Conservation (phyloP, 2,329 filamentous ascomycete species). For the Fusarium sulawesiense region DNA sequence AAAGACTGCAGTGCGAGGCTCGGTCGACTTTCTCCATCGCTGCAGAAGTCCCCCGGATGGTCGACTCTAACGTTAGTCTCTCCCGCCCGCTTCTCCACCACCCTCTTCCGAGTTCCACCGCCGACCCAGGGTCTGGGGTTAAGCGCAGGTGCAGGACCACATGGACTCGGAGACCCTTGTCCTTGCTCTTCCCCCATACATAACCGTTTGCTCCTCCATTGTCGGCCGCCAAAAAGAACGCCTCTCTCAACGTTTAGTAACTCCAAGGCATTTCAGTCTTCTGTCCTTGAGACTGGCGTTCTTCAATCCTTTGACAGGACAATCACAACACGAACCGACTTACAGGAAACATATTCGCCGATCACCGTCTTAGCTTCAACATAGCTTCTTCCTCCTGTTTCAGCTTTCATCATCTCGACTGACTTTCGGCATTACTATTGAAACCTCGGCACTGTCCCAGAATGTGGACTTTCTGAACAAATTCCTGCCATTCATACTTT, state of each 20-base stretch:
- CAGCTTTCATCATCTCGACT: constrained; percentile 32
- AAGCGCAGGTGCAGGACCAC: constrained; percentile 23
- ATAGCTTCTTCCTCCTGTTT: constrained; percentile 1
- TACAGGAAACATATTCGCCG: not conserved
- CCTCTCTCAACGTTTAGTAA: constrained; percentile 31
- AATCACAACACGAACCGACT: not conserved
- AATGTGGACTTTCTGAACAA: constrained; percentile 40
- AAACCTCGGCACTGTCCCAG: constrained; percentile 24
- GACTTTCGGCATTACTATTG: constrained; percentile 27
- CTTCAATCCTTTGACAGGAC: constrained; percentile 3
- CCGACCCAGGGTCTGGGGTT: constrained; percentile 42
- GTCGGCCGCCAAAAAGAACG: constrained; percentile 23
- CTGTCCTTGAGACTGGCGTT: constrained; percentile 19
- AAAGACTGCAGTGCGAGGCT: constrained; percentile 15
- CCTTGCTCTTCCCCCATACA: constrained; percentile 43
- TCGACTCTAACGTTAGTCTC: constrained; percentile 27
- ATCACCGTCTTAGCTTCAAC: constrained; percentile 2
- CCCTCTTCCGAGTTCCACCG: constrained; percentile 43
- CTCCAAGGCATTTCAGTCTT: constrained; percentile 14
- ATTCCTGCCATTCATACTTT: constrained; percentile 15
- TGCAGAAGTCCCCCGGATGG: constrained; percentile 43
- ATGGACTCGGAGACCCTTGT: constrained; percentile 35
- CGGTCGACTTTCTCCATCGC: constrained; percentile 31
- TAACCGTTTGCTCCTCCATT: constrained; percentile 46
- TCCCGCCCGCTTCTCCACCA: constrained; percentile 42